These are phyloP conservation scores for Clarkia xantiana DNA, from an alignment of 345 rosid species.

Conservation along the genomic window DNA sequence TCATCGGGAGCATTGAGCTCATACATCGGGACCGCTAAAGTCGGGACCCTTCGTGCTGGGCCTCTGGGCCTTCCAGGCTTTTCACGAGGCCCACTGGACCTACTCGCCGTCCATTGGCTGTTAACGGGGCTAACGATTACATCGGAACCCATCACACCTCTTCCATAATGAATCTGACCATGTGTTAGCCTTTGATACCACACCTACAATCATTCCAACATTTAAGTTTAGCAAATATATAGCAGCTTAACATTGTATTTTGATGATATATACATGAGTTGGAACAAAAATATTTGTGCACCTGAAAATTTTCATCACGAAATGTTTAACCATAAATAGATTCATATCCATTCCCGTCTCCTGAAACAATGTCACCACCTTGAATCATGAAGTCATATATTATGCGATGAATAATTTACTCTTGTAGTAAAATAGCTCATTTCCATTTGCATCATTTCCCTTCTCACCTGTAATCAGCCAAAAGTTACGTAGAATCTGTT, in stretches of 20 bases:
- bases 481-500: background rate
- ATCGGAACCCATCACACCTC: too few species aligned
- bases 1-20: too few species aligned
- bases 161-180: constrained; percentile 92
- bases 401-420: constrained; percentile 87
- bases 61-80: too few species aligned
- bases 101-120: too few species aligned
- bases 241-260: background rate
- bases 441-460: constrained; percentile 44
- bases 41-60: too few species aligned
- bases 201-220: constrained; percentile 27
- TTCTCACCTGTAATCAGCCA: constrained; percentile 40
- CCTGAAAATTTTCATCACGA: constrained; percentile 90
- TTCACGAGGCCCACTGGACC: too few species aligned
- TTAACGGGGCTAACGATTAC: too few species aligned
- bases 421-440: constrained; percentile 54
- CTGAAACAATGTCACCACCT: constrained; percentile 71
- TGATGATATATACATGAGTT: background rate
- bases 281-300: constrained; percentile 5
- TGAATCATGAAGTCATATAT: constrained; percentile 85
- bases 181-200: constrained; percentile 81
- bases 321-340: constrained; percentile 74
- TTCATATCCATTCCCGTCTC: constrained; percentile 69
- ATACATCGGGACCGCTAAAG: too few species aligned
- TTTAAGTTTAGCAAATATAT: background rate